Percentiles rank a stretch among this genome's conserved stretches.
phyloP scores from a whole-genome alignment of 345 rosid species.

The Anacardium occidentale region DNA sequence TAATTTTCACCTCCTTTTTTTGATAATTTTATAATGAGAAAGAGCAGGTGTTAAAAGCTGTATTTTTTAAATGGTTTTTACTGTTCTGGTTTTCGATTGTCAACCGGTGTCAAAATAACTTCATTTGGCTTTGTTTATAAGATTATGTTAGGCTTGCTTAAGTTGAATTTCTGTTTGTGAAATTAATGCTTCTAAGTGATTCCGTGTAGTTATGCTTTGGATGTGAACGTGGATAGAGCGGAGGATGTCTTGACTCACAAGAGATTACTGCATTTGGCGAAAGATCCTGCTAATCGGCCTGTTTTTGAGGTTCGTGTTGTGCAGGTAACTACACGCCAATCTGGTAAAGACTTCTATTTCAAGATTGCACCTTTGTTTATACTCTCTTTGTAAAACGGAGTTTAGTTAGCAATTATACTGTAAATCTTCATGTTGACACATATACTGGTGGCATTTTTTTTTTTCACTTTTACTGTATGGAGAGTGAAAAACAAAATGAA shows the following conservation, averaged over 20 bases:
- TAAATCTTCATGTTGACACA: not conserved
- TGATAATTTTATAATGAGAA: slow-evolving; percentile 17
- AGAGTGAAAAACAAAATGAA: not conserved
- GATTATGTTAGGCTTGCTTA: not conserved
- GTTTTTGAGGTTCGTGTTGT: slow-evolving; percentile 87
- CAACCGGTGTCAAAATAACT: not conserved
- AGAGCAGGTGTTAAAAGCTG: not conserved
- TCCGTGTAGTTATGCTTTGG: slow-evolving; percentile 68
- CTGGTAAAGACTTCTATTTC: no score
- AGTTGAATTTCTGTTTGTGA: not conserved
- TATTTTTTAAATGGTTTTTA: not conserved
- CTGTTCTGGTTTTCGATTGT: not conserved
- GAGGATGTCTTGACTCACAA: slow-evolving; percentile 87
- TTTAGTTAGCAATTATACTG: not conserved
- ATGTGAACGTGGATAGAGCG: slow-evolving; percentile 97
- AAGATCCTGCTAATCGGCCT: slow-evolving; percentile 70
- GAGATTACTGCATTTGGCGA: slow-evolving; percentile 70
- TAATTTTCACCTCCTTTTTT: not conserved
- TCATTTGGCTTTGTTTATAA: not conserved
- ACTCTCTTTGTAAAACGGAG: no score
- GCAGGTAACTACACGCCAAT: slow-evolving; percentile 44
- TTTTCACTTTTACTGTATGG: not conserved
- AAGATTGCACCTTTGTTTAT: no score
- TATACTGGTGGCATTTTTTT: not conserved
- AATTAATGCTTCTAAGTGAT: slow-evolving; percentile 6